Conservation (phyloP, 2,329 filamentous ascomycete genomes). For the Tolypocladium guangdongense region DNA sequence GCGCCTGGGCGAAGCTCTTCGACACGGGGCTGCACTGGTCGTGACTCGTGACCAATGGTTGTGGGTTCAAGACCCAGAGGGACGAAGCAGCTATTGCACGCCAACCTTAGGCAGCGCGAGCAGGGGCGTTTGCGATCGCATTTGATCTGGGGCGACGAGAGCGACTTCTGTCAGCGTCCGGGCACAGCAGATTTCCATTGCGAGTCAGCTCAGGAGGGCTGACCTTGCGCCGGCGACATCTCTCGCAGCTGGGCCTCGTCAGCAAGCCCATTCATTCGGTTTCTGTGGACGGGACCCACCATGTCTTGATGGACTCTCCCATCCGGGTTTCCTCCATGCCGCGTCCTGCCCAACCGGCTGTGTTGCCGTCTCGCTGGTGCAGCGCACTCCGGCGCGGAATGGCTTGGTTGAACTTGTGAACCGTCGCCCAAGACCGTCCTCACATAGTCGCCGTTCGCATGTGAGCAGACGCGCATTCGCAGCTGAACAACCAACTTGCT, state of each 20-base stretch:
- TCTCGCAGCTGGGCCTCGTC: slow-evolving; percentile 23
- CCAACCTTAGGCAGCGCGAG: slow-evolving; percentile 35
- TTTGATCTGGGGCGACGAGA: slow-evolving; percentile 29
- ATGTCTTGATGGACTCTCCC: slow-evolving; percentile 24
- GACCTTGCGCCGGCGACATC: slow-evolving; percentile 33
- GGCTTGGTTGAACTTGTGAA: not conserved
- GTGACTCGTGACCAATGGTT: not conserved
- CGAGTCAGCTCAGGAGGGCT: not conserved
- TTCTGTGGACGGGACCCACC: slow-evolving; percentile 14
- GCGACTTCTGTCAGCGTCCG: not conserved
- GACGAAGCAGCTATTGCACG: slow-evolving; percentile 30
- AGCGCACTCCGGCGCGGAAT: no score
- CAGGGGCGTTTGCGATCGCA: slow-evolving; percentile 41
- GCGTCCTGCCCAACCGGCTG: not conserved
- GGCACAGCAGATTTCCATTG: not conserved
- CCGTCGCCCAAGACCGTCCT: not conserved
- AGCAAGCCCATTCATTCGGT: not conserved
- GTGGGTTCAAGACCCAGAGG: not conserved
- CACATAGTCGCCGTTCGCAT: not conserved
- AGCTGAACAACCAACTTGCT: not conserved
- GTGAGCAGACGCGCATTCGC: not conserved
- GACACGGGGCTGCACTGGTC: slow-evolving; percentile 26
- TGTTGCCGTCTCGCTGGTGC: no score
- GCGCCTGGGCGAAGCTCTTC: slow-evolving; percentile 33
- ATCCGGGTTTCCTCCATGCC: slow-evolving; percentile 22